Conservation (phyloP, 2,329 filamentous ascomycete genomes). For the Coccinonectria pachysandricola region DNA sequence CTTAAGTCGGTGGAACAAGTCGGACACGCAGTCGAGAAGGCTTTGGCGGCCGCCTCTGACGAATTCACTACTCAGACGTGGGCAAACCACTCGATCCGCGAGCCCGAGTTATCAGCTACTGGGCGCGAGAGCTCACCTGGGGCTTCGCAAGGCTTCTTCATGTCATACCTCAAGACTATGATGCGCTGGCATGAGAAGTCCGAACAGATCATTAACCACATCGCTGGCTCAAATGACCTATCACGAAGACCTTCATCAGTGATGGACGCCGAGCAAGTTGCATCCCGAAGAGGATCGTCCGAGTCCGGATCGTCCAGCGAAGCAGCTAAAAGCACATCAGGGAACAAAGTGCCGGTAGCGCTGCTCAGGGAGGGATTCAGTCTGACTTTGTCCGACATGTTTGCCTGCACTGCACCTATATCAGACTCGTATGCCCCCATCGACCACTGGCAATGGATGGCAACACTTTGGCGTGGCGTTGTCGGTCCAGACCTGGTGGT, state of each 20-base stretch:
- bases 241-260: too few relatives aligned
- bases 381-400: slow-evolving; percentile 66
- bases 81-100: slow-evolving; percentile 23
- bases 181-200: slow-evolving; percentile 67
- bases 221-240: slow-evolving; percentile 20
- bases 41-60: slow-evolving; percentile 37
- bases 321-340: slow-evolving; percentile 2
- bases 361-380: slow-evolving; percentile 71
- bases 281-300: slow-evolving; percentile 6
- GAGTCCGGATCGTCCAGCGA: slow-evolving; percentile 5
- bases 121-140: slow-evolving; percentile 8
- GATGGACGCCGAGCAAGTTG: slow-evolving; percentile 1
- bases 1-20: slow-evolving; percentile 40
- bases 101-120: slow-evolving; percentile 5
- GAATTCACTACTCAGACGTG: slow-evolving; percentile 35
- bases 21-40: slow-evolving; percentile 54
- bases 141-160: slow-evolving; percentile 32
- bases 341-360: slow-evolving; percentile 50
- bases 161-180: slow-evolving; percentile 57
- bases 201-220: slow-evolving; percentile 51
- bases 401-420: slow-evolving; percentile 64
- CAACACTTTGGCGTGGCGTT: slow-evolving; percentile 81
- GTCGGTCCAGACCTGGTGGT: slow-evolving; percentile 72
- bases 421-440: slow-evolving; percentile 65
- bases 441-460: slow-evolving; percentile 98